Evolutionary conservation across 2,329 filamentous ascomycete species (phyloP).

Genomic region (Aureobasidium sp.): DNA sequence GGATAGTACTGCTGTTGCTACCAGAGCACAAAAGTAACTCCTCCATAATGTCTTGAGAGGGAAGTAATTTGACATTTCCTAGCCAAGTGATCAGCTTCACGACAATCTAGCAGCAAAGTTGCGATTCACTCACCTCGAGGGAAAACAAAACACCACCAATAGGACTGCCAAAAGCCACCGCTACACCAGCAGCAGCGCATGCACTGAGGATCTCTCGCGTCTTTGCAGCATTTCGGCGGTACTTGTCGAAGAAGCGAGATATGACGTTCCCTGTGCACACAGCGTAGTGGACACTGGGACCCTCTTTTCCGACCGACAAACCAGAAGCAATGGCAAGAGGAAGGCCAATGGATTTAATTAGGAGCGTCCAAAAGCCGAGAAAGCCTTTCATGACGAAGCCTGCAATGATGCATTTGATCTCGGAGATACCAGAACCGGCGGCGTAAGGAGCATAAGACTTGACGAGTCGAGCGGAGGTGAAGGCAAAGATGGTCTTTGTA

Average conservation of each 20-base stretch:
- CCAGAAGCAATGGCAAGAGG: constrained; percentile 91
- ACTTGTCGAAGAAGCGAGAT: constrained; percentile 86
- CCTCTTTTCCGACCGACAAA: constrained; percentile 92
- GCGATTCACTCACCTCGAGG: constrained; percentile 50
- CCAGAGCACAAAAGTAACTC: constrained; percentile 94
- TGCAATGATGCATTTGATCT: constrained; percentile 99
- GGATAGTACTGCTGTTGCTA: constrained; percentile 85
- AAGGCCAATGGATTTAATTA: constrained; percentile 89
- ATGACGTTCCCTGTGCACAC: constrained; percentile 97
- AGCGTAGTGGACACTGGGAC: constrained; percentile 96
- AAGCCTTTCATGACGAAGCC: constrained; percentile 99
- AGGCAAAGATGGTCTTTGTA: constrained; percentile 56
- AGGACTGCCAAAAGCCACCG: constrained; percentile 92
- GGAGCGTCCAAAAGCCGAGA: constrained; percentile 78
- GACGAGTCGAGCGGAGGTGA: constrained; percentile 74
- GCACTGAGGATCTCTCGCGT: constrained; percentile 92
- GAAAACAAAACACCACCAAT: constrained; percentile 97
- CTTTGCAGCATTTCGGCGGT: constrained; percentile 84
- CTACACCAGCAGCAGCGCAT: constrained; percentile 89
- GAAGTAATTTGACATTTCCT: constrained; percentile 94
- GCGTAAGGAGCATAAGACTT: constrained; percentile 92
- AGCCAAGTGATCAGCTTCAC: not conserved
- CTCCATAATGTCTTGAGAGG: constrained; percentile 96
- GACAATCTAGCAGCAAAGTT: constrained; percentile 18
- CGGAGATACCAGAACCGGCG: constrained; percentile 91